Evolutionary conservation across 495 filamentous ascomycete genomes (phyloP), one percentile per base, ranked within the genome.

Genomic region (Penicillium turbatum): DNA sequence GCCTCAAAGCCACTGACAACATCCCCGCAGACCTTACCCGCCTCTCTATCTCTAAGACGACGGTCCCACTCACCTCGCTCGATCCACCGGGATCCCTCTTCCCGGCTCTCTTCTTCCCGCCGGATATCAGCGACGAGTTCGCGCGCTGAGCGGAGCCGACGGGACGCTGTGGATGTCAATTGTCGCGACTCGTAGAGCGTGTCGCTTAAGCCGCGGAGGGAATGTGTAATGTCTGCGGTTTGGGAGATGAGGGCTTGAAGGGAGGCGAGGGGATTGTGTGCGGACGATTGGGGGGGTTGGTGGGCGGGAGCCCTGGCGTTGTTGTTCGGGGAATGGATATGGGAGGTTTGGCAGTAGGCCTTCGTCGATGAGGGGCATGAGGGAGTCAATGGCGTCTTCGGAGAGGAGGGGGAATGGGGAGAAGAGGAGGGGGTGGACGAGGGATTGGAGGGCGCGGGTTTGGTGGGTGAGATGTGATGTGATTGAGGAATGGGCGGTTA

Each of bases 171-270:
- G 1, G 83, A 84, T 1, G 87, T 91, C 0, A 88, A 84, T 65
- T 98, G 93, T 3, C 89, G 82, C n/a, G 83, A 86, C 84, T 97
- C 95, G 69, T 97, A 92, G 17, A 97, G 77, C 0, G 88, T 90
- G 66, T 98, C 93, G n/a, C 87, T 86, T 6, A 98, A 78, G 58
- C 87, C 83, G 53, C 87, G 87, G 39, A 98, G 84, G 2, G 89
- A 86, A 48, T 85, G 78, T 29, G 89, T 82, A 13, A 97, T 79
- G 37, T 93, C 89, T 21, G 84, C 70, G 0, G 90, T 96, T 63
- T 76, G 77, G 2, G 77, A 69, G 53, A 78, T 71, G 5, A 77
- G 73, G 31, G 75, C 68, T 50, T 83, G 76, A n/a, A 85, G 66
- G 27, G 76, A 73, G 21, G 71, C 61, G 67, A 90, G 75, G 0